Base-by-base conservation (phyloP, 257 asterid genomes). In the Solanum habrochaites region DNA sequence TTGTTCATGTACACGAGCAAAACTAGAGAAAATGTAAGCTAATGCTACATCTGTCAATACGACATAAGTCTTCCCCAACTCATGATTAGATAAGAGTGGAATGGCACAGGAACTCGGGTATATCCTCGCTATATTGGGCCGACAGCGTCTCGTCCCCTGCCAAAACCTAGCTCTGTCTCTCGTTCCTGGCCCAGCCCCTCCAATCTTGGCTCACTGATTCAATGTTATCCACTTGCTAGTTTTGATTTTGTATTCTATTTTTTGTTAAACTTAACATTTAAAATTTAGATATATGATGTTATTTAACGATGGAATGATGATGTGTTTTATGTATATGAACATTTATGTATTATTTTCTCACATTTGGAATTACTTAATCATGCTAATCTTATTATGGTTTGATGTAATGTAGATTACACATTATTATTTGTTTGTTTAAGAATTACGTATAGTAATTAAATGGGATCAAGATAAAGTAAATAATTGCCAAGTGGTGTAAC, bases 71-170 rank as follows among this genome's bases (percentile, higher is more conserved):
- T 8, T 0, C 0, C 25, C 70, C 2, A 62, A 62, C 31, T 62
- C 15, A n/a, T 62, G 70, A 62, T n/a, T n/a, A 0, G 58, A 42
- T 2, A 42, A 42, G 0, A 42, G 47, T 10, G 52, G 52, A 11
- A 45, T 14, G 14, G 29, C 29, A 60, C 5, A 6, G 6, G 13
- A 60, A 6, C 13, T 60, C 29, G 1, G 0, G 6, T 60, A 2
- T 60, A 60, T 60, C 67, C 14, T 11, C 6, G 6, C 25, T 60
- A 60, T 21, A 12, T 6, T 23, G 27, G 67, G 9, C 6, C 14
- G 29, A 60, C 25, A 3, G 0, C 13, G 4, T 60, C 29, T 21
- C 1, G 0, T 12, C 27, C 10, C 0, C 6, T 6, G 13, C 2
- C 67, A 60, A 60, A 8, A 21, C 67, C 4, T 13, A 21, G 0